A percentile compares a stretch with the other conserved stretches of the same genome.
phyloP scores from a whole-genome alignment of 2,329 filamentous ascomycete species.

The Dothistroma septosporum region DNA sequence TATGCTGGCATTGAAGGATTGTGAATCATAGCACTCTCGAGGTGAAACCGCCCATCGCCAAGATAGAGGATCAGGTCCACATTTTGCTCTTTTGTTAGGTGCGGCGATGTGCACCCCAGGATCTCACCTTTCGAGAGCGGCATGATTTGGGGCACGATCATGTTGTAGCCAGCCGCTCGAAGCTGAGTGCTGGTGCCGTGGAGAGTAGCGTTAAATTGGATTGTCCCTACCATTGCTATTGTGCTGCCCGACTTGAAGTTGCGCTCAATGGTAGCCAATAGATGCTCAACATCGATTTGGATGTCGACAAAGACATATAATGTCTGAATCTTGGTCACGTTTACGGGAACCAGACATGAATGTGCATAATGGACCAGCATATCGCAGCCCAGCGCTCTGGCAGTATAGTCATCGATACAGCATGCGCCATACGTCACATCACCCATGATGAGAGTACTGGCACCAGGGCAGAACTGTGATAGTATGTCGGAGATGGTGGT shows the following conservation, averaged over 20 bases:
- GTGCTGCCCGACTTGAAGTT: conserved; percentile 84
- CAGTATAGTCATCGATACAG: conserved; percentile 98
- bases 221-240: conserved; percentile 90
- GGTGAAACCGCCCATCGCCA: conserved; percentile 88
- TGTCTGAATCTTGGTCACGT: conserved; percentile 94
- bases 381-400: conserved; percentile 87
- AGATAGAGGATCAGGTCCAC: conserved; percentile 83
- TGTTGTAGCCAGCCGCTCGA: conserved; percentile 76
- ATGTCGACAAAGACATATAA: conserved; percentile 98
- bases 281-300: conserved; percentile 83
- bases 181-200: conserved; percentile 76
- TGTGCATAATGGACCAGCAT: conserved; percentile 95
- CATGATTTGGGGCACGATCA: conserved; percentile 86
- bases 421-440: conserved; percentile 98
- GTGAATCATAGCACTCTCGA: conserved; percentile 98
- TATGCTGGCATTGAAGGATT: conserved; percentile 89
- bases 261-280: conserved; percentile 78
- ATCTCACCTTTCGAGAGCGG: conserved; percentile 94
- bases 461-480: conserved; percentile 85
- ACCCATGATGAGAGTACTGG: conserved; percentile 95
- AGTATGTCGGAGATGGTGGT: conserved; percentile 97
- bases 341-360: conserved; percentile 91
- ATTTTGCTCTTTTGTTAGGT: conserved; percentile 50
- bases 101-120: conserved; percentile 90
- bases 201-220: conserved; percentile 97